Percentiles rank a stretch among this genome's conserved stretches.
Conservation (phyloP, 2,329 filamentous ascomycete species). For the Phialophora expanda region DNA sequence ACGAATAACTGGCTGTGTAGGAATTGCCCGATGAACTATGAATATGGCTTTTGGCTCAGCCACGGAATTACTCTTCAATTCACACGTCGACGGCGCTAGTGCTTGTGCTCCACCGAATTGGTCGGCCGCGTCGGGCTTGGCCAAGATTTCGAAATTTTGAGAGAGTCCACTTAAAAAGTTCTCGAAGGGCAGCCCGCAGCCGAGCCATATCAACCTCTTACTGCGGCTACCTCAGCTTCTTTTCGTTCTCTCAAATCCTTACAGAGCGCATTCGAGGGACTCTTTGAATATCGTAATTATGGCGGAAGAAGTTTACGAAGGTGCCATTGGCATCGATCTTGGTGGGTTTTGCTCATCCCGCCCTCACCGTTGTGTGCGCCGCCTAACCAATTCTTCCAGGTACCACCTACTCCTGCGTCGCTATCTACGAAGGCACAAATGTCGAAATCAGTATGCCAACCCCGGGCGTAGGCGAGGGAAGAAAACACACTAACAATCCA, state of each 20-base stretch:
- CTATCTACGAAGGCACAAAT: constrained; percentile 98
- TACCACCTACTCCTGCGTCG: constrained; percentile 99
- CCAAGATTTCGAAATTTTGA: constrained; percentile 25
- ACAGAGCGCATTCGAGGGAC: constrained; percentile 9
- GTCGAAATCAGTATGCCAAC: constrained; percentile 85
- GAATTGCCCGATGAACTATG: not conserved
- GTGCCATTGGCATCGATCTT: constrained; percentile 99
- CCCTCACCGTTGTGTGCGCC: constrained; percentile 38
- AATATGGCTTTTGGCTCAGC: too few species aligned
- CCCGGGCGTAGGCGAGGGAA: not conserved
- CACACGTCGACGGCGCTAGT: not conserved
- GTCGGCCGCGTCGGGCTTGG: constrained; percentile 9
- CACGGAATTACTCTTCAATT: too few species aligned
- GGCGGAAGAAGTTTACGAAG: constrained; percentile 98
- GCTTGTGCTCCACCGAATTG: constrained; percentile 1
- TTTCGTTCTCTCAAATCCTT: constrained; percentile 9
- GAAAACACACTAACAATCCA: constrained; percentile 36
- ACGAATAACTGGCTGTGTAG: not conserved
- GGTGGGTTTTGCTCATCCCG: constrained; percentile 61
- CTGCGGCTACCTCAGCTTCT: constrained; percentile 9
- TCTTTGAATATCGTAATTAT: constrained; percentile 55
- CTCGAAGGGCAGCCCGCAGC: constrained; percentile 9
- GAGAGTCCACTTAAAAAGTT: constrained; percentile 22
- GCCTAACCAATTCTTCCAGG: constrained; percentile 60
- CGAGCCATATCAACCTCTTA: constrained; percentile 2